Base-by-base conservation (phyloP, 179 eudicot genomes). In the Pouteria campechiana region DNA sequence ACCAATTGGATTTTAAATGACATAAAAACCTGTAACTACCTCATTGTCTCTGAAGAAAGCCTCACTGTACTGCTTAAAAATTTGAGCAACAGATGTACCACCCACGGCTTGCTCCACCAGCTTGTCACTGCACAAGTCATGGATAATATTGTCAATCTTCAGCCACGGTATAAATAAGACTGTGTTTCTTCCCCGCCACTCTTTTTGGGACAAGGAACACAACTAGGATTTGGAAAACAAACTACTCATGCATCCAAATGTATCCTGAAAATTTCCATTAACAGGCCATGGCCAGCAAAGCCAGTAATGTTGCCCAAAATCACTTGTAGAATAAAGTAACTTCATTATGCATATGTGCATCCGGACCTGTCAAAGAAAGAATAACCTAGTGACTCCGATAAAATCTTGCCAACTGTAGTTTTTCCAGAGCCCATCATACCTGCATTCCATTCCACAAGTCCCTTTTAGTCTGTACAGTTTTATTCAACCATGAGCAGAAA, bases 341-440 rank as follows among this genome's bases (percentile, higher is more conserved):
- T n/a, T n/a, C n/a, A n/a, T n/a, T n/a, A n/a, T n/a, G n/a, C n/a
- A n/a, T n/a, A n/a, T n/a, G n/a, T n/a, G n/a, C n/a, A n/a, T n/a
- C n/a, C 57, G 10, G 43, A 51, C 64, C 64, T 59, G 46, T 59
- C 64, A 37, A 59, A 51, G 37, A 59, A 59, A 12, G 46, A 50
- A 38, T 59, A 59, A 14, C 47, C 58, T 29, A 59, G 17, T 29
- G 58, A 32, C 33, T 59, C 64, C 2, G 64, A 41, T 27, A 59
- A 51, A 44, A 51, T 28, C 37, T 51, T 59, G 19, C 58, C 64
- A 16, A 52, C 58, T 25, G 64, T 59, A 10, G 64, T 58, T 33
- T 58, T 58, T 16, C 64, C 64, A 3, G 50, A 58, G 46, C 57
- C 64, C 64, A 59, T 59, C 64, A 59, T 59, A 23, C 58, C 64